Percentiles rank a stretch among this genome's conserved stretches.
phyloP scores from a whole-genome alignment of 768 basidiomycete genomes.

The Porpolomopsis calyptriformis region DNA sequence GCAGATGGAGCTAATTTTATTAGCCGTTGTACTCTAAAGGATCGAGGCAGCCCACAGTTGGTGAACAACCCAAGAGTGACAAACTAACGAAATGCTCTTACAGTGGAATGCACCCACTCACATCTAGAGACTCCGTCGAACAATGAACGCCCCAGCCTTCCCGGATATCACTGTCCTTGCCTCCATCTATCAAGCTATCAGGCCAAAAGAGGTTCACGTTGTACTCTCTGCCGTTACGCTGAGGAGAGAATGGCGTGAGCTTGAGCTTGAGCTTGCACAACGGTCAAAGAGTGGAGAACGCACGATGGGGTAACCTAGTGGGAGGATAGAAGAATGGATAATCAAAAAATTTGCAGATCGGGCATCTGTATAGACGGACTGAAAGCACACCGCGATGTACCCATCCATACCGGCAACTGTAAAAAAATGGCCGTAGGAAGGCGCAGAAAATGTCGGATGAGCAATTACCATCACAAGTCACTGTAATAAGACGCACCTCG shows the following conservation, averaged over 20 bases:
- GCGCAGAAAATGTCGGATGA: neutral
- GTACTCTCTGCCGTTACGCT: constrained; percentile 23
- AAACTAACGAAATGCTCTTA: constrained; percentile 14
- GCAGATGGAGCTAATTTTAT: constrained; percentile 24
- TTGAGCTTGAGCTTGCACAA: too few species aligned
- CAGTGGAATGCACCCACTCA: constrained; percentile 25
- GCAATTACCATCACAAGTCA: neutral
- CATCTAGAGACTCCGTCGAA: constrained; percentile 24
- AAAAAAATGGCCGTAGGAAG: neutral
- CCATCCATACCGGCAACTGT: constrained; percentile 27
- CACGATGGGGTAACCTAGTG: constrained; percentile 22
- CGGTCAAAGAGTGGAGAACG: too few species aligned
- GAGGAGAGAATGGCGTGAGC: too few species aligned
- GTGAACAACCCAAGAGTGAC: neutral
- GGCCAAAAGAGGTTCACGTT: constrained; percentile 31
- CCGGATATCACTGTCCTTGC: constrained; percentile 16
- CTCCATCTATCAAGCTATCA: constrained; percentile 17
- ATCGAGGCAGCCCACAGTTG: too few species aligned
- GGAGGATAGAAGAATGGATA: too few species aligned
- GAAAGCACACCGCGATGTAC: constrained; percentile 17
- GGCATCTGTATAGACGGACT: too few species aligned
- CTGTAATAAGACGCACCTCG: constrained; percentile 19
- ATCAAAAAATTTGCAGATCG: too few species aligned
- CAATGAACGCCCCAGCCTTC: constrained; percentile 29
- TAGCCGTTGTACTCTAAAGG: constrained; percentile 26